Percentiles rank a stretch among this genome's conserved stretches.
phyloP scores from a whole-genome alignment of 2,329 filamentous ascomycete species.

The Calycina marina region DNA sequence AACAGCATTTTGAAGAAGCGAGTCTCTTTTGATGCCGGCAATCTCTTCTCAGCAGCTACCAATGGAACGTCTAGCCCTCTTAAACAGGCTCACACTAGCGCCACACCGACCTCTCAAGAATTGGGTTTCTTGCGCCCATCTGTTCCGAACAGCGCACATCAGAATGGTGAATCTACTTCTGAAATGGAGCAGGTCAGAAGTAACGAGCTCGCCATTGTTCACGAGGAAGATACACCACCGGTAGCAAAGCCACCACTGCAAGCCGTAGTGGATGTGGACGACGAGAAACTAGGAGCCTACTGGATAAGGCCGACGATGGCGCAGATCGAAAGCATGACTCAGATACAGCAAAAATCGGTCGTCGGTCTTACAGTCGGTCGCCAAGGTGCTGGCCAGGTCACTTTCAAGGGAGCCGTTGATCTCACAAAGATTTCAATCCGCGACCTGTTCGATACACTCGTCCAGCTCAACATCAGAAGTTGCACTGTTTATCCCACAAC shows the following conservation, averaged over 20 bases:
- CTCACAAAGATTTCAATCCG: slow-evolving; percentile 67
- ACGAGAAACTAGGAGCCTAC: slow-evolving; percentile 51
- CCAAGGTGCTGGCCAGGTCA: slow-evolving; percentile 63
- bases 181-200: slow-evolving; percentile 55
- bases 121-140: slow-evolving; percentile 42
- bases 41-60: slow-evolving; percentile 25
- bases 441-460: slow-evolving; percentile 62
- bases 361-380: slow-evolving; percentile 70
- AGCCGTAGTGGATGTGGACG: slow-evolving; percentile 7
- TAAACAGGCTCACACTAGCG: slow-evolving; percentile 23
- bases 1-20: slow-evolving; percentile 52
- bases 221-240: slow-evolving; percentile 44
- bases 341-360: slow-evolving; percentile 62
- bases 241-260: slow-evolving; percentile 2
- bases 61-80: slow-evolving; percentile 25
- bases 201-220: slow-evolving; percentile 66
- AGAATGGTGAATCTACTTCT: slow-evolving; percentile 31
- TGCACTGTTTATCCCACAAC: slow-evolving; percentile 74
- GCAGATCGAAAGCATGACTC: slow-evolving; percentile 66
- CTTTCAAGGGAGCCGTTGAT: slow-evolving; percentile 72
- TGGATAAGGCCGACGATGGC: slow-evolving; percentile 70
- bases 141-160: slow-evolving; percentile 26
- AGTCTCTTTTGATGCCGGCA: slow-evolving; percentile 76
- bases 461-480: slow-evolving; percentile 60
- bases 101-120: slow-evolving; percentile 41